phyloP scores from a whole-genome alignment of 306 rosid species.

The Luffa acutangula region DNA sequence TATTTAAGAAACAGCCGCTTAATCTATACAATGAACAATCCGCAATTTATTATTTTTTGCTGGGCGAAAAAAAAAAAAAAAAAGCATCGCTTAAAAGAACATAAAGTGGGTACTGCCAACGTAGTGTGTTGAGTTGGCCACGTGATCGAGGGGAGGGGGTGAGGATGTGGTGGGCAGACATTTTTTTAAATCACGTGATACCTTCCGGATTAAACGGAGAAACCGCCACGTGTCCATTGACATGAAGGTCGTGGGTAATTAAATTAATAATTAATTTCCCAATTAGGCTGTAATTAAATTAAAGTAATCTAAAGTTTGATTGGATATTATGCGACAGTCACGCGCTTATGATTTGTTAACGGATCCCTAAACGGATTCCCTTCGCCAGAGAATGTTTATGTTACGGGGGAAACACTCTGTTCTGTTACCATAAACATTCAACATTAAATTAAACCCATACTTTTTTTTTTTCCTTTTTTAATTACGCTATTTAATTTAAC shows the following conservation, averaged over 20 bases:
- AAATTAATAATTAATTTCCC: background rate
- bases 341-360: constrained; percentile 52
- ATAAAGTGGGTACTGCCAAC: constrained; percentile 31
- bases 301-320: background rate
- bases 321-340: constrained; percentile 13
- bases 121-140: constrained; percentile 79
- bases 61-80: background rate
- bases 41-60: background rate
- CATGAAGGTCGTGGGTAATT: background rate
- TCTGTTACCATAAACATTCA: background rate
- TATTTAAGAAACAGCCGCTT: background rate
- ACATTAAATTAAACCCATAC: background rate
- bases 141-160: constrained; percentile 49
- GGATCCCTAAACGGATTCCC: constrained; percentile 83
- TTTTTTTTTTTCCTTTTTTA: background rate
- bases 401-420: constrained; percentile 16
- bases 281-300: background rate
- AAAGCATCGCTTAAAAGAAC: background rate
- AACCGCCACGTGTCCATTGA: constrained; percentile 30
- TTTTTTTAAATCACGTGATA: constrained; percentile 72
- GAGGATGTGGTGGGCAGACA: constrained; percentile 35
- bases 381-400: constrained; percentile 49
- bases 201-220: constrained; percentile 37
- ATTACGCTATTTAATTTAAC: background rate
- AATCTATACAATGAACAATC: background rate